These are phyloP conservation scores for Lentinula aciculospora DNA, from an alignment of 768 basidiomycete genomes.

Conservation along the genomic window DNA sequence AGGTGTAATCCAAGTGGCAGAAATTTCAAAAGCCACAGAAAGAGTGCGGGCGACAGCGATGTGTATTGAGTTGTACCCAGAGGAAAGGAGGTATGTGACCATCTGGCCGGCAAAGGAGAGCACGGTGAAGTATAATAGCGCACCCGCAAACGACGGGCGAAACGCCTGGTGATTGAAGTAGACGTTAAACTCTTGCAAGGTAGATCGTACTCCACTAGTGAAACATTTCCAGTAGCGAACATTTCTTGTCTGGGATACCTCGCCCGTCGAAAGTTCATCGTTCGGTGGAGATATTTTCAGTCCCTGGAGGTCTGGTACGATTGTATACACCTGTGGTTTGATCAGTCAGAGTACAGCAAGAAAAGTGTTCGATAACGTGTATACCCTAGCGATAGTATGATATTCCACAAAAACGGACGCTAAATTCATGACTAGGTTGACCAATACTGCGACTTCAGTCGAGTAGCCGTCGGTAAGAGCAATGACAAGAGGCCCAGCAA, in stretches of 20 bases:
- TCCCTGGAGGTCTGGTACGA: neutral
- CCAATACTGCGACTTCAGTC: slow-evolving; percentile 13
- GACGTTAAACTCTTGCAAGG: slow-evolving; percentile 9
- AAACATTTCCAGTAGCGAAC: neutral
- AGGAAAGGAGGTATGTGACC: slow-evolving; percentile 20
- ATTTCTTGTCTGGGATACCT: neutral
- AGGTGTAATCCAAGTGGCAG: slow-evolving; percentile 23
- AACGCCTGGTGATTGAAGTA: slow-evolving; percentile 18
- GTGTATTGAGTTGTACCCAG: slow-evolving; percentile 16
- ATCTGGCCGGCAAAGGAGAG: slow-evolving; percentile 23
- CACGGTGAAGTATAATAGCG: slow-evolving; percentile 24
- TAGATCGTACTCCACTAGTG: neutral
- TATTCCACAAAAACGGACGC: slow-evolving; percentile 19
- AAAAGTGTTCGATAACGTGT: neutral
- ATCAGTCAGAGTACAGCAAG: neutral
- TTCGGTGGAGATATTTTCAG: neutral
- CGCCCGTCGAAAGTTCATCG: neutral
- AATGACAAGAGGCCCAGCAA: slow-evolving; percentile 18
- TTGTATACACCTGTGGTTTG: neutral
- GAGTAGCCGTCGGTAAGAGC: slow-evolving; percentile 20
- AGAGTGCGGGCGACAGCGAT: slow-evolving; percentile 18
- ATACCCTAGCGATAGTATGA: slow-evolving; percentile 18
- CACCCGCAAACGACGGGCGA: slow-evolving; percentile 17
- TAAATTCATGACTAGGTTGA: slow-evolving; percentile 14
- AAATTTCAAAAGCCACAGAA: slow-evolving; percentile 19